Evolutionary conservation across 2,329 filamentous ascomycete species (phyloP).

Genomic region (Allantophomopsis cytisporea): DNA sequence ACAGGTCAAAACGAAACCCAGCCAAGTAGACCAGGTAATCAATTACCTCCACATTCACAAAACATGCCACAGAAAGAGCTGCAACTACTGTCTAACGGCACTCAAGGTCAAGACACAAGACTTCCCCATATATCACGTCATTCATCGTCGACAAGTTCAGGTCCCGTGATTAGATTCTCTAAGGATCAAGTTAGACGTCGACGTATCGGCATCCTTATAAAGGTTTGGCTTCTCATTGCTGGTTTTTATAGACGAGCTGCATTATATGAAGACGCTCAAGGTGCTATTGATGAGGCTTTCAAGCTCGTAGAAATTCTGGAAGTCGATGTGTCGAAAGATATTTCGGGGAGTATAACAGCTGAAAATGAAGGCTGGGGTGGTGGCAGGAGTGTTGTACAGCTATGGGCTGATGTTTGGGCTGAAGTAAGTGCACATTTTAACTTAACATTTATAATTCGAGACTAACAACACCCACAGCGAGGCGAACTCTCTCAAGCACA

Average conservation of each 20-base stretch:
- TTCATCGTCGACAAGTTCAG: constrained; percentile 6
- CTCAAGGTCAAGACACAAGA: constrained; percentile 7
- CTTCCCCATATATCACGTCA: constrained; percentile 6
- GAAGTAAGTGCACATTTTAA: constrained; percentile 42
- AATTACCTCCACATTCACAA: constrained; percentile 11
- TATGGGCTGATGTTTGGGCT: constrained; percentile 72
- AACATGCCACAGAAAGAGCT: constrained; percentile 13
- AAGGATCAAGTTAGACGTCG: constrained; percentile 36
- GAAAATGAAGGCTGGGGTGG: constrained; percentile 62
- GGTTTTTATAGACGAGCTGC: constrained; percentile 75
- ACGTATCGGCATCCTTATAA: constrained; percentile 44
- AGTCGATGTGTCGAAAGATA: constrained; percentile 45
- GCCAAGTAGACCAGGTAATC: constrained; percentile 5
- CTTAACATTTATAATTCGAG: neutral
- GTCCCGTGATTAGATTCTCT: constrained; percentile 28
- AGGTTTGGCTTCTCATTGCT: constrained; percentile 83
- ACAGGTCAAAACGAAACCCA: neutral
- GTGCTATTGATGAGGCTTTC: constrained; percentile 68
- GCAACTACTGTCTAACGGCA: constrained; percentile 5
- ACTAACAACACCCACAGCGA: constrained; percentile 17
- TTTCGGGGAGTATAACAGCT: constrained; percentile 47
- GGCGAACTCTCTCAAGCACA: constrained; percentile 15
- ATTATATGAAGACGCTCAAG: constrained; percentile 67
- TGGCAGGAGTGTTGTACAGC: constrained; percentile 67
- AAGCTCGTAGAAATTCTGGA: constrained; percentile 64